These are phyloP conservation scores for Vanderwaltozyma tropicalis DNA, from an alignment of 805 yeast genomes.

Conservation along the genomic window DNA sequence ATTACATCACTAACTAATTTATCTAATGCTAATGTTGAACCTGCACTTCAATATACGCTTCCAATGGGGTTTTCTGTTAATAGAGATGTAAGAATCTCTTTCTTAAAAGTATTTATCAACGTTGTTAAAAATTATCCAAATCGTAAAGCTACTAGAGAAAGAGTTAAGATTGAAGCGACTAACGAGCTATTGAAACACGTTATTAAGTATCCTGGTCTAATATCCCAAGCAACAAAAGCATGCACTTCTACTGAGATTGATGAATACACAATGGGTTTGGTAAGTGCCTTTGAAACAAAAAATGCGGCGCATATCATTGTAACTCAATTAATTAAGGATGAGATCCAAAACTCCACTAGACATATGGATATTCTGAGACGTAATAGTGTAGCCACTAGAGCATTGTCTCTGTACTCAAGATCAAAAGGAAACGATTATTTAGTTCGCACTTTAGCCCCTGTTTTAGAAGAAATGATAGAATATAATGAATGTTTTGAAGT, in stretches of 20 bases:
- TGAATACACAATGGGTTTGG: constrained; percentile 54
- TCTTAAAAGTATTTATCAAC: constrained; percentile 66
- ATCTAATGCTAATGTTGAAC: constrained; percentile 61
- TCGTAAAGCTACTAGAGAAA: constrained; percentile 22
- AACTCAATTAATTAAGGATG: constrained; percentile 45
- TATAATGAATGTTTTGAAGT: constrained; percentile 51
- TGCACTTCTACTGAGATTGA: constrained; percentile 66
- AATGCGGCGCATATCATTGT: constrained; percentile 39
- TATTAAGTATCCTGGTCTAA: constrained; percentile 33
- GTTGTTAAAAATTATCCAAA: constrained; percentile 36
- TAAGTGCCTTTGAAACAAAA: constrained; percentile 42
- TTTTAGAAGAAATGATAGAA: constrained; percentile 43
- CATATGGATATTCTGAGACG: constrained; percentile 69
- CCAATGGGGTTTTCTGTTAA: constrained; percentile 72
- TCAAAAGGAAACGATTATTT: constrained; percentile 56
- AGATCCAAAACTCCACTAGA: constrained; percentile 48
- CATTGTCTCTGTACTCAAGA: constrained; percentile 61
- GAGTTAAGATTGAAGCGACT: constrained; percentile 15
- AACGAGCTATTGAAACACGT: constrained; percentile 25
- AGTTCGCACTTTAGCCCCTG: constrained; percentile 40
- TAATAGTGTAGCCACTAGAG: constrained; percentile 72
- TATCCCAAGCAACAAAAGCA: constrained; percentile 43
- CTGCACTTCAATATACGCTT: constrained; percentile 64
- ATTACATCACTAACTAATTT: constrained; percentile 58
- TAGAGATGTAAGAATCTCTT: constrained; percentile 53